Evolutionary conservation across 306 rosid genomes (phyloP).

Genomic region (Lotus japonicus): DNA sequence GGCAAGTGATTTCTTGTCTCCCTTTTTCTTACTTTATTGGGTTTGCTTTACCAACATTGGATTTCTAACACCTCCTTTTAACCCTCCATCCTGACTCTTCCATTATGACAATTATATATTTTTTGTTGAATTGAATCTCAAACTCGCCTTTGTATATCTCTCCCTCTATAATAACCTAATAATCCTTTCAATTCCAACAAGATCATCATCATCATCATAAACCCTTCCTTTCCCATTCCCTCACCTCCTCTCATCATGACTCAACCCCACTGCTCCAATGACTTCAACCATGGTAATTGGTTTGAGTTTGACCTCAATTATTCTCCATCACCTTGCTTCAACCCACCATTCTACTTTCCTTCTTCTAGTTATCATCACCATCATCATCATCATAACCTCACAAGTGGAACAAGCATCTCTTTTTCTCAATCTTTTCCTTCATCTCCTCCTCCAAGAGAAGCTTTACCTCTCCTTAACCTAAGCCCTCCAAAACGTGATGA

Average conservation of each 20-base stretch:
- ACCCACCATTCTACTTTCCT: slow-evolving; percentile 32
- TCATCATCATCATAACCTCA: slow-evolving; percentile 11
- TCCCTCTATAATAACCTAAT: slow-evolving; percentile 35
- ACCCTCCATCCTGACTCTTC: slow-evolving; percentile 19
- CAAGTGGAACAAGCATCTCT: neutral
- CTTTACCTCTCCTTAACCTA: slow-evolving; percentile 65
- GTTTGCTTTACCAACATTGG: slow-evolving; percentile 47
- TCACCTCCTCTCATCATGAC: slow-evolving; percentile 39
- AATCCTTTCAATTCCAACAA: slow-evolving; percentile 25
- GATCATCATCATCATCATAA: neutral
- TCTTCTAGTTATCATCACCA: neutral
- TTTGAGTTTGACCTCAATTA: slow-evolving; percentile 57
- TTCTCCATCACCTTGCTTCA: slow-evolving; percentile 34
- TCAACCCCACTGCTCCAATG: slow-evolving; percentile 46
- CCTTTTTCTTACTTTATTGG: slow-evolving; percentile 31
- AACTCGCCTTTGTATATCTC: slow-evolving; percentile 23
- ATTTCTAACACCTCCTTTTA: slow-evolving; percentile 28
- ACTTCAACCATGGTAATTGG: slow-evolving; percentile 39
- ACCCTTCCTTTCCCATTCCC: neutral
- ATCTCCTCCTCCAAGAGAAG: slow-evolving; percentile 57
- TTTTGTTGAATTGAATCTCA: slow-evolving; percentile 27
- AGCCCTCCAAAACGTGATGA: slow-evolving; percentile 41
- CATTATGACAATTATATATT: slow-evolving; percentile 25
- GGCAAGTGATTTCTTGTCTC: slow-evolving; percentile 69
- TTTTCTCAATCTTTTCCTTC: slow-evolving; percentile 22